These are phyloP conservation scores for Schizochytrium sp. DNA, from an alignment of 108 stramenopile species.

Conservation along the genomic window DNA sequence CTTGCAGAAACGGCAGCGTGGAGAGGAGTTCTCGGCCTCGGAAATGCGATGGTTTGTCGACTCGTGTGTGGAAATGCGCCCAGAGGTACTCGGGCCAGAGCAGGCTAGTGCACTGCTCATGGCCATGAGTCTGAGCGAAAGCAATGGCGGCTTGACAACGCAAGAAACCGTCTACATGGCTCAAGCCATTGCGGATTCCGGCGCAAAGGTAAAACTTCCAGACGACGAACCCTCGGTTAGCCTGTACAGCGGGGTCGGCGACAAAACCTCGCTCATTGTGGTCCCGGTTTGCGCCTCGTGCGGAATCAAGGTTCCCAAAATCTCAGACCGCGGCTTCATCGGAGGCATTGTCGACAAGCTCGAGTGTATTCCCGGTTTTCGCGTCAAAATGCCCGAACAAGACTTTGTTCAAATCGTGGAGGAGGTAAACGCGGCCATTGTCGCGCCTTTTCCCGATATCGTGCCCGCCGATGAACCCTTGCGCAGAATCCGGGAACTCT, in stretches of 20 bases:
- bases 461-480: not conserved
- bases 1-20: not conserved
- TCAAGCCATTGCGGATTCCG: not conserved
- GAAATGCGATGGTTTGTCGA: not conserved
- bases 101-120: not conserved
- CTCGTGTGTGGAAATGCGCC: not conserved
- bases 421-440: not conserved
- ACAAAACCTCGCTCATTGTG: conserved; percentile 3
- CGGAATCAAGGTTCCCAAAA: not conserved
- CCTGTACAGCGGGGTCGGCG: not conserved
- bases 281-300: not conserved
- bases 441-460: not conserved
- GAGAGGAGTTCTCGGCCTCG: not conserved
- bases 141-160: not conserved
- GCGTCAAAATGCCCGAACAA: not conserved
- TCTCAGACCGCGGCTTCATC: not conserved
- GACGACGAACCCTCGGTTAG: not conserved
- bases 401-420: not conserved
- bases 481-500: not conserved
- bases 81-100: not conserved
- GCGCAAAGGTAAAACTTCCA: not conserved
- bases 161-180: not conserved
- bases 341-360: conserved; percentile 6
- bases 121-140: not conserved
- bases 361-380: not conserved